Conservation (phyloP, 371 early-diverging fungal genomes). For the Rhizopus sp. region DNA sequence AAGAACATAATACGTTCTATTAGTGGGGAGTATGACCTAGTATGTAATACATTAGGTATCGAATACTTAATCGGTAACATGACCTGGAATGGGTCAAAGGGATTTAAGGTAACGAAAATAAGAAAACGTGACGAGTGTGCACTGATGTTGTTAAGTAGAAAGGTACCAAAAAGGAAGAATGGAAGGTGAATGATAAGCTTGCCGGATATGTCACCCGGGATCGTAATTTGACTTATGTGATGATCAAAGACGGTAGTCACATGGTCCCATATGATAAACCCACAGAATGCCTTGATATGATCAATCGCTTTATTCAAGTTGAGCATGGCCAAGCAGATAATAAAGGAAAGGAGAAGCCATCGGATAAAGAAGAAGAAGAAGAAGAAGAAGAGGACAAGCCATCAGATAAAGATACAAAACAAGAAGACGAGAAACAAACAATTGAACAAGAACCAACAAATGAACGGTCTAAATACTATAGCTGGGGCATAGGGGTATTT, state of each 20-base stretch:
- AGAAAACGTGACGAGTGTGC: neutral
- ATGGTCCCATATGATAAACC: slow-evolving; percentile 85
- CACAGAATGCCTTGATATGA: slow-evolving; percentile 66
- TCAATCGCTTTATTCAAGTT: slow-evolving; percentile 73
- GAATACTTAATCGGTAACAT: slow-evolving; percentile 68
- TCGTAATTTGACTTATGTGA: slow-evolving; percentile 71
- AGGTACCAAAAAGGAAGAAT: slow-evolving; percentile 32
- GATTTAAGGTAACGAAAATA: slow-evolving; percentile 40
- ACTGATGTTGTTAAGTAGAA: slow-evolving; percentile 11
- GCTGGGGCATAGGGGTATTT: slow-evolving; percentile 35
- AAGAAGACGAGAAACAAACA: neutral
- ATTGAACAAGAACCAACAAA: neutral
- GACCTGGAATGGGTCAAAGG: slow-evolving; percentile 74
- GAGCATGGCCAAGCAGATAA: slow-evolving; percentile 26
- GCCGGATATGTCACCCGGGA: slow-evolving; percentile 61
- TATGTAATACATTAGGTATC: slow-evolving; percentile 80
- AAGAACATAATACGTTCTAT: neutral
- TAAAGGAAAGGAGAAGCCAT: slow-evolving; percentile 38
- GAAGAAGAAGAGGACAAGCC: neutral
- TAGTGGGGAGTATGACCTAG: slow-evolving; percentile 83
- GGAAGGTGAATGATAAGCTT: slow-evolving; percentile 59
- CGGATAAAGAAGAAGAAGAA: slow-evolving; percentile 16
- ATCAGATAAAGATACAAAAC: slow-evolving; percentile 1
- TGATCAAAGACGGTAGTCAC: slow-evolving; percentile 74
- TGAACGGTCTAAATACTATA: slow-evolving; percentile 10